Conservation (phyloP, 2,329 filamentous ascomycete species). For the Aspergillus spinulosporus region DNA sequence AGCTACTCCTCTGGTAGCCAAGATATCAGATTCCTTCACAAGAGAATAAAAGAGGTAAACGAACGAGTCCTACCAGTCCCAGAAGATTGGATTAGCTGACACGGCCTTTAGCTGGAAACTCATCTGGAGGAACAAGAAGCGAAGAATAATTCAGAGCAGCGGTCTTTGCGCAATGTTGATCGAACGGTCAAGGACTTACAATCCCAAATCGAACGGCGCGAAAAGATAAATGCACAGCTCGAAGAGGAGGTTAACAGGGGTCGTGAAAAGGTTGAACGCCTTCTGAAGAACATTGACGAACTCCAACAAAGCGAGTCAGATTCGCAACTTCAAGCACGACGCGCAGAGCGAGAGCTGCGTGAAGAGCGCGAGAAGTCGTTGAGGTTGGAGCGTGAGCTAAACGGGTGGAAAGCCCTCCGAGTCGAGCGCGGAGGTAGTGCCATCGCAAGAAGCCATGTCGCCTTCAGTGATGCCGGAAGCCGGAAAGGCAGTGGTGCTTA, state of each 20-base stretch:
- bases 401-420: slow-evolving; percentile 72
- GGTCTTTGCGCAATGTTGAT: slow-evolving; percentile 88
- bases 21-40: slow-evolving; percentile 92
- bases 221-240: slow-evolving; percentile 79
- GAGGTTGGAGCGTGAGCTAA: slow-evolving; percentile 82
- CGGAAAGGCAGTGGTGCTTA: slow-evolving; percentile 41
- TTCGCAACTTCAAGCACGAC: slow-evolving; percentile 75
- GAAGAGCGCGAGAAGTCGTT: slow-evolving; percentile 83
- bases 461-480: slow-evolving; percentile 43
- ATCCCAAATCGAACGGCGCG: slow-evolving; percentile 85
- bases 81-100: slow-evolving; percentile 22
- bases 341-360: slow-evolving; percentile 84
- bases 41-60: slow-evolving; percentile 88
- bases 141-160: slow-evolving; percentile 75
- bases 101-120: slow-evolving; percentile 69
- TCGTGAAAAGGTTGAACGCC: slow-evolving; percentile 86
- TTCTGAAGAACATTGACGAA: slow-evolving; percentile 89
- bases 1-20: slow-evolving; percentile 92
- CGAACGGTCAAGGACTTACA: slow-evolving; percentile 92
- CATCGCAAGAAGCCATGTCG: slow-evolving; percentile 32
- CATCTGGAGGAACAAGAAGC: slow-evolving; percentile 82
- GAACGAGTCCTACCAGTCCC: background rate
- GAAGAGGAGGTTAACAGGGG: slow-evolving; percentile 80
- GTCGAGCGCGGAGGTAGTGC: slow-evolving; percentile 56
- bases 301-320: slow-evolving; percentile 83